Evolutionary conservation across 768 basidiomycete species (phyloP).

Genomic region (Leccinum uliginosum): DNA sequence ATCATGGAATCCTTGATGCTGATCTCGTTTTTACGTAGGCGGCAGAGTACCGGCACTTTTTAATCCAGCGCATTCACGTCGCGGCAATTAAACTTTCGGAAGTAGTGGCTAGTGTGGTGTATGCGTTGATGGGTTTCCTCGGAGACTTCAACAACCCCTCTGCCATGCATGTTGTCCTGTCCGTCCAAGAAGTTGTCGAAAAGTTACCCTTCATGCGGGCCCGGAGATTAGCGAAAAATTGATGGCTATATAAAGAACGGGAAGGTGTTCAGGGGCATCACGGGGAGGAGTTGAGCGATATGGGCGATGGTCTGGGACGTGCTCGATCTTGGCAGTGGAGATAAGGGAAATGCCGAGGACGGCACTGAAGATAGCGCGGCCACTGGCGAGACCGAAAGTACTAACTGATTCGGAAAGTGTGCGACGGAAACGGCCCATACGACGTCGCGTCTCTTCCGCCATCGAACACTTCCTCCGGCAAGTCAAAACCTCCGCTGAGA

Average conservation of each 20-base stretch:
- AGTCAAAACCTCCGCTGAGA: constrained; percentile 88
- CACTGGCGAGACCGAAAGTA: constrained; percentile 61
- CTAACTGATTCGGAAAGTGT: constrained; percentile 95
- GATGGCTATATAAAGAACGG: constrained; percentile 84
- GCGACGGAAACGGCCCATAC: constrained; percentile 93
- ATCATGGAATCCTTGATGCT: background rate
- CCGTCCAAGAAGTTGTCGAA: constrained; percentile 89
- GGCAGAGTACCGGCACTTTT: constrained; percentile 89
- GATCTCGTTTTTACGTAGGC: constrained; percentile 44
- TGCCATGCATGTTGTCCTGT: constrained; percentile 91
- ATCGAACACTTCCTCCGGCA: constrained; percentile 73
- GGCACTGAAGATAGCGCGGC: constrained; percentile 36
- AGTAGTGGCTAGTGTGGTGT: constrained; percentile 92
- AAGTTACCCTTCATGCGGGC: constrained; percentile 91
- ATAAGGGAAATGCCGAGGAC: constrained; percentile 61
- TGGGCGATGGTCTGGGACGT: constrained; percentile 75
- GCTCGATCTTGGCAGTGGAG: constrained; percentile 88
- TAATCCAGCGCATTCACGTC: constrained; percentile 96
- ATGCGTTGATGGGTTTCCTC: constrained; percentile 90
- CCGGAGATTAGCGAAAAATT: constrained; percentile 81
- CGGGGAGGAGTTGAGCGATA: constrained; percentile 60
- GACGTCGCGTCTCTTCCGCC: constrained; percentile 42
- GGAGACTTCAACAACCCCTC: constrained; percentile 93
- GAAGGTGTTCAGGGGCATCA: constrained; percentile 94
- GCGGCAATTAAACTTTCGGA: constrained; percentile 97